phyloP scores from a whole-genome alignment of 208 protist genomes.

The Trypanosoma platydactyli region DNA sequence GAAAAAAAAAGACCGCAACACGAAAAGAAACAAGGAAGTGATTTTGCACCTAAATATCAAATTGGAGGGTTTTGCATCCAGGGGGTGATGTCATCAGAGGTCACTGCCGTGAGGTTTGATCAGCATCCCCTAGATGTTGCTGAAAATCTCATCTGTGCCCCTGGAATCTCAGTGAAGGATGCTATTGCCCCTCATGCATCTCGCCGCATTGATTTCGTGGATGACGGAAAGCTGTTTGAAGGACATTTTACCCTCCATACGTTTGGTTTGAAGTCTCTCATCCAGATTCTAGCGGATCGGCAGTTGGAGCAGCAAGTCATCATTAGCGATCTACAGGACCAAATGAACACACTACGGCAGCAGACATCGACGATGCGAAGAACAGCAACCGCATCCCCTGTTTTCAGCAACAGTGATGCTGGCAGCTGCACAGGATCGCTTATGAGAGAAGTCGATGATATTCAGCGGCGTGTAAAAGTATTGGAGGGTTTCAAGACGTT shows the following conservation, averaged over 20 bases:
- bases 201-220: constrained; percentile 62
- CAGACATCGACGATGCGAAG: constrained; percentile 35
- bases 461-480: constrained; percentile 44
- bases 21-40: neutral
- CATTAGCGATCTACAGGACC: constrained; percentile 80
- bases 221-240: constrained; percentile 90
- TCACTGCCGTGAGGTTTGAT: constrained; percentile 31
- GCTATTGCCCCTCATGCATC: constrained; percentile 18
- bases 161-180: constrained; percentile 32
- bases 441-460: constrained; percentile 25
- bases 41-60: neutral
- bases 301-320: constrained; percentile 77
- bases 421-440: neutral
- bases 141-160: constrained; percentile 2
- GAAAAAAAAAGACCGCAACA: no score
- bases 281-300: constrained; percentile 73
- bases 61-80: neutral
- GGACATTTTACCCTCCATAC: constrained; percentile 88
- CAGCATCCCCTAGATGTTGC: constrained; percentile 18
- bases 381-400: neutral
- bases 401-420: neutral
- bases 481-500: constrained; percentile 75
- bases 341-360: constrained; percentile 59
- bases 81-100: constrained; percentile 19
- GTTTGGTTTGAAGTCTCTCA: constrained; percentile 73